Evolutionary conservation across 2,329 filamentous ascomycete species (phyloP).

Genomic region (Epichloe hybrida): DNA sequence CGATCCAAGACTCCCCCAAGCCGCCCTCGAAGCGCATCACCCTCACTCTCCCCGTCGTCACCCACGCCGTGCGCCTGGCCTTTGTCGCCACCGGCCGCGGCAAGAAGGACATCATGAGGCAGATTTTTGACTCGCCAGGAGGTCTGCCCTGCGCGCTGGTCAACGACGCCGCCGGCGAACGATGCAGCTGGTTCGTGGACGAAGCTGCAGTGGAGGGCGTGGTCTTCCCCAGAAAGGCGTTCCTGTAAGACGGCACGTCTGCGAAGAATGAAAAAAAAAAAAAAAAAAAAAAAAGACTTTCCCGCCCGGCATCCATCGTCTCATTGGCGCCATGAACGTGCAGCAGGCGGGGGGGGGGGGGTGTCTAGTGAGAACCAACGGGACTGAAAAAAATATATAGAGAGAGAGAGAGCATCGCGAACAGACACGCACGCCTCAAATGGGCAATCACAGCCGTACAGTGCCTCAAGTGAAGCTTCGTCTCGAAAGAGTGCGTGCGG

Average conservation of each 20-base stretch:
- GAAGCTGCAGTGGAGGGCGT: constrained; percentile 75
- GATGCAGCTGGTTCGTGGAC: constrained; percentile 93
- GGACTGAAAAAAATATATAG: too few species aligned
- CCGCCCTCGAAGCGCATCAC: constrained; percentile 85
- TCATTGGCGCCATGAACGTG: background rate
- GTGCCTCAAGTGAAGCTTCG: too few species aligned
- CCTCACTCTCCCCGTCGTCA: constrained; percentile 79
- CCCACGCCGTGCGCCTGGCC: constrained; percentile 71
- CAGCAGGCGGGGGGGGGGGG: background rate
- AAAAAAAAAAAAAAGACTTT: too few species aligned
- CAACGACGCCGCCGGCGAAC: constrained; percentile 71
- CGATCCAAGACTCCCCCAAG: constrained; percentile 94
- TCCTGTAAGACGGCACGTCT: constrained; percentile 24
- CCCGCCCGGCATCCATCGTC: background rate
- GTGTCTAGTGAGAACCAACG: background rate
- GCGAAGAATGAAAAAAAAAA: background rate
- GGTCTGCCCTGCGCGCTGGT: constrained; percentile 71
- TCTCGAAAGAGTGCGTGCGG: too few species aligned
- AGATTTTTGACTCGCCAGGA: constrained; percentile 73
- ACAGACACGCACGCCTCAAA: too few species aligned
- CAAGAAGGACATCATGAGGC: constrained; percentile 85
- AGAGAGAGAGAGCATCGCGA: too few species aligned
- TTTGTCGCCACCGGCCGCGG: constrained; percentile 83
- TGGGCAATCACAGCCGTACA: too few species aligned
- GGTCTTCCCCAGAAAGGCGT: constrained; percentile 61